These are phyloP conservation scores for Dactylis glomerata DNA, from an alignment of 176 grass and related monocot genomes.

Conservation along the genomic window DNA sequence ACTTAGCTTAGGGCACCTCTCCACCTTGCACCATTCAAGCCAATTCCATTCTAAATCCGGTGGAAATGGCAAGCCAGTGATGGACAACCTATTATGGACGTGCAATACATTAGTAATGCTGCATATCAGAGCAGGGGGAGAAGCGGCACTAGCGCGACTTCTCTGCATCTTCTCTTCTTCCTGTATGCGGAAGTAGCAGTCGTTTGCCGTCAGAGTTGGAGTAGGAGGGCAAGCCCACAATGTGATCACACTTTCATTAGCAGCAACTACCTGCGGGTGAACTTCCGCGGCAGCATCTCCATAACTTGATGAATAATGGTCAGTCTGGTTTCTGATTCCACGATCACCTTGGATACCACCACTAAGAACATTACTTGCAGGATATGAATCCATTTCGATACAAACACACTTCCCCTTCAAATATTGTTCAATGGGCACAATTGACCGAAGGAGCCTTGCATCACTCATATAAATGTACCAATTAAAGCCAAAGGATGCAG, in stretches of 20 bases:
- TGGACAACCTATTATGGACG: background rate
- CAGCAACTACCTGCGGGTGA: background rate
- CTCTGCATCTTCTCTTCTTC: background rate
- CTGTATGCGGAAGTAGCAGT: background rate
- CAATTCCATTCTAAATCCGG: background rate
- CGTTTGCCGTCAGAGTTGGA: accelerated
- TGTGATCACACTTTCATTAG: background rate
- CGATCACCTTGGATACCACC: background rate
- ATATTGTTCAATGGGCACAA: background rate
- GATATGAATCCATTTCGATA: conserved; percentile 12
- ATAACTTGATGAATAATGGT: background rate
- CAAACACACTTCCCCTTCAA: background rate
- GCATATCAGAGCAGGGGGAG: background rate
- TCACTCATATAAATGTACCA: conserved; percentile 5
- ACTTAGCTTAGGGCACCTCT: conserved; percentile 6
- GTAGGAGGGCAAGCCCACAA: background rate
- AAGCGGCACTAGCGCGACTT: too few species aligned
- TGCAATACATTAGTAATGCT: accelerated
- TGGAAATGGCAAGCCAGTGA: background rate
- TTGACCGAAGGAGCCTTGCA: background rate
- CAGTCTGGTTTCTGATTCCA: background rate
- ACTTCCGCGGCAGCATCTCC: background rate
- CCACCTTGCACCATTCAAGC: background rate
- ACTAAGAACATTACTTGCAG: background rate
- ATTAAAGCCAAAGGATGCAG: background rate